These are phyloP conservation scores for Rhododendron kiyosumense DNA, from an alignment of 148 eudicot genomes.

Conservation along the genomic window DNA sequence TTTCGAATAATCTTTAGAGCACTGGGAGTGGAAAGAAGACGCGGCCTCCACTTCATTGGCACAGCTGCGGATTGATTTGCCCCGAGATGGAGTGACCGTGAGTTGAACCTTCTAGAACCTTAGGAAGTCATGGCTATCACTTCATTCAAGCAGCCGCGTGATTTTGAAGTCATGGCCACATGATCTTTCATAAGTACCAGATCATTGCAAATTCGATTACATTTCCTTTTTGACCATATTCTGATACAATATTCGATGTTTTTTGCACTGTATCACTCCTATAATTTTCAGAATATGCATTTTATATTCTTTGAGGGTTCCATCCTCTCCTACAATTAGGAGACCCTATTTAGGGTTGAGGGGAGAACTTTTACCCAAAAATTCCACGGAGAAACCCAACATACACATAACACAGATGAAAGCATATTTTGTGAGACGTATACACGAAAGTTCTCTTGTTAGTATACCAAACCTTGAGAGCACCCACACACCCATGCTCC, in stretches of 20 bases:
- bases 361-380: not conserved
- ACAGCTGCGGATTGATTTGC: no score
- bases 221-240: no score
- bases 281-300: not conserved
- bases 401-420: not conserved
- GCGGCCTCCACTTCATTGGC: no score
- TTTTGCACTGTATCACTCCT: not conserved
- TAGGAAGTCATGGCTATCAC: no score
- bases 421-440: not conserved
- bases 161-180: no score
- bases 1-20: no score
- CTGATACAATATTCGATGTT: no score
- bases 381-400: not conserved
- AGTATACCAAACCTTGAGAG: not conserved
- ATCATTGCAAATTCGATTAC: not conserved
- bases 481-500: not conserved
- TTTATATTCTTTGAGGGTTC: not conserved
- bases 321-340: not conserved
- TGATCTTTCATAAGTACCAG: not conserved
- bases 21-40: no score
- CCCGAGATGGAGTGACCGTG: no score
- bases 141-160: no score
- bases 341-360: not conserved
- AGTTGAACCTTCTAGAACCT: no score
- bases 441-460: not conserved